Evolutionary conservation across 805 yeast species (phyloP).

Genomic region (Metschnikowia koreensis): DNA sequence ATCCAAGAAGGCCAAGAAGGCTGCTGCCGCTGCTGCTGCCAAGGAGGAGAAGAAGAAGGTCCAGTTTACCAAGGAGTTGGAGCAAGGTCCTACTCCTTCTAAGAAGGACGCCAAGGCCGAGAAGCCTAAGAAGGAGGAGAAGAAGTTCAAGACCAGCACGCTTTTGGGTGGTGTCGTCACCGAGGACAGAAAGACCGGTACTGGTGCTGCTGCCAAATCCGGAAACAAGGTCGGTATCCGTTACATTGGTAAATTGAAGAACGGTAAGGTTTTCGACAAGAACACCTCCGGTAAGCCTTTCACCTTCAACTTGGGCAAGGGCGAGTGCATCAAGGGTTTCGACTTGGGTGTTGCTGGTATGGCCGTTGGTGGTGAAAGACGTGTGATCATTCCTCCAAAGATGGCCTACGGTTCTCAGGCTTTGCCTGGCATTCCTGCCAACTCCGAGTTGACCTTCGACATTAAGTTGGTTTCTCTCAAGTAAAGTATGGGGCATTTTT

Average conservation of each 20-base stretch:
- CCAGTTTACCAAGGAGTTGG: slow-evolving; percentile 85
- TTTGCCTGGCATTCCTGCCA: slow-evolving; percentile 96
- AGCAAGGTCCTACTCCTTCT: slow-evolving; percentile 85
- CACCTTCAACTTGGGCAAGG: slow-evolving; percentile 85
- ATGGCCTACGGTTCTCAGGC: slow-evolving; percentile 95
- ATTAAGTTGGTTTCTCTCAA: slow-evolving; percentile 89
- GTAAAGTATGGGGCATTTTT: slow-evolving; percentile 35
- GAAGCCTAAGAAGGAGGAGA: slow-evolving; percentile 19
- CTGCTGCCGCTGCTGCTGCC: slow-evolving; percentile 13
- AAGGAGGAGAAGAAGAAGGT: slow-evolving; percentile 62
- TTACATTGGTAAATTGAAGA: slow-evolving; percentile 95
- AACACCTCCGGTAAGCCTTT: slow-evolving; percentile 98
- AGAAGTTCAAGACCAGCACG: slow-evolving; percentile 69
- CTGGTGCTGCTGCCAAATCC: slow-evolving; percentile 82
- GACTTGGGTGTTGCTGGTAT: slow-evolving; percentile 98
- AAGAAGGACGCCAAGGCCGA: slow-evolving; percentile 23
- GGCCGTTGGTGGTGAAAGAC: slow-evolving; percentile 99
- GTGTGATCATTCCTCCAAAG: slow-evolving; percentile 92
- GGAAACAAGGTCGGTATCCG: slow-evolving; percentile 94
- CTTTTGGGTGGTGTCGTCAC: slow-evolving; percentile 89
- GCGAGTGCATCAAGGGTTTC: slow-evolving; percentile 98
- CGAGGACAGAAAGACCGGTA: slow-evolving; percentile 90
- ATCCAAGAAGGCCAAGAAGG: slow-evolving; percentile 35
- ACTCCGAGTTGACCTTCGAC: slow-evolving; percentile 94
- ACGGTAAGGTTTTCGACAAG: slow-evolving; percentile 95